A percentile compares a stretch with the other conserved stretches of the same genome.
Evolutionary conservation across 2,329 filamentous ascomycete genomes (phyloP).

Genomic region (Madurella fahalii): DNA sequence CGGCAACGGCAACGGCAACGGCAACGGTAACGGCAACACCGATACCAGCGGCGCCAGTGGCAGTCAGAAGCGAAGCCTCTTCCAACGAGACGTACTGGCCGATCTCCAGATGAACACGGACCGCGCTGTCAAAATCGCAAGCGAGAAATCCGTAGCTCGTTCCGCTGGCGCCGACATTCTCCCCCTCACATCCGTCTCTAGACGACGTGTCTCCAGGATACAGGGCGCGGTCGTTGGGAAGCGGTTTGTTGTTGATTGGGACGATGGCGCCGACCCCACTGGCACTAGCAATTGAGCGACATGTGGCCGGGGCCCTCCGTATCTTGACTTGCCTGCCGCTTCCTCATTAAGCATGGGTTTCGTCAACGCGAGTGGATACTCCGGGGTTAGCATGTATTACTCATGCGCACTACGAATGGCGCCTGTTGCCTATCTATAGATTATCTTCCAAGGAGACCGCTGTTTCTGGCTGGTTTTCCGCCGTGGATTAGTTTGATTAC

Average conservation of each 20-base stretch:
- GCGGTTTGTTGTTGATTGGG: conserved; percentile 17
- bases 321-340: too few relatives aligned
- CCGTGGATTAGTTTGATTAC: too few relatives aligned
- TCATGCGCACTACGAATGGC: too few relatives aligned
- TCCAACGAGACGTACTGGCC: conserved; percentile 17
- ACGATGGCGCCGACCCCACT: conserved; percentile 6
- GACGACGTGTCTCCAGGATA: conserved; percentile 1
- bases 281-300: conserved; percentile 3
- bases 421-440: too few relatives aligned
- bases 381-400: too few relatives aligned
- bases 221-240: conserved; percentile 1
- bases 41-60: background rate
- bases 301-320: too few relatives aligned
- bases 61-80: conserved; percentile 20
- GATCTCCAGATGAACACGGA: conserved; percentile 29
- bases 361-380: too few relatives aligned
- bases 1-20: conserved; percentile 34
- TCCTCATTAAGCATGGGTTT: too few relatives aligned
- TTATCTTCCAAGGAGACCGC: too few relatives aligned
- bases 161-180: background rate
- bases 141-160: conserved; percentile 19
- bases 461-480: too few relatives aligned
- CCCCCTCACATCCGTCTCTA: background rate
- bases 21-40: conserved; percentile 23
- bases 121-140: conserved; percentile 24